These are phyloP conservation scores for Cymbopogon citratus DNA, from an alignment of 176 grass and related monocot species.

Conservation along the genomic window DNA sequence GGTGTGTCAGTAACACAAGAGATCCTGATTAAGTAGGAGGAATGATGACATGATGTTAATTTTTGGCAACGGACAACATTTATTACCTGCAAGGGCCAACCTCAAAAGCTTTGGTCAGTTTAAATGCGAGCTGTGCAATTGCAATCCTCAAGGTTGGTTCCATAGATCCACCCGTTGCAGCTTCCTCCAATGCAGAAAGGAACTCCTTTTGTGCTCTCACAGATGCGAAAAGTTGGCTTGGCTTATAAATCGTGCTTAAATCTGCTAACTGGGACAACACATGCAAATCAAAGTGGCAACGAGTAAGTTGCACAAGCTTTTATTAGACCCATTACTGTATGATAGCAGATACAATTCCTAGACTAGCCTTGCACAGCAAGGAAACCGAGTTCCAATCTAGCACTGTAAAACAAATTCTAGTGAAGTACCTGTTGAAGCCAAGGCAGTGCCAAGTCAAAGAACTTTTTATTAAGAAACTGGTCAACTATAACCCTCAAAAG, in stretches of 20 bases:
- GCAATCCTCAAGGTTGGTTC: conserved; percentile 55
- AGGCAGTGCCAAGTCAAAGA: conserved; percentile 51
- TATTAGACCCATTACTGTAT: background rate
- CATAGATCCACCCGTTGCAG: conserved; percentile 29
- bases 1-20: conserved; percentile 5
- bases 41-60: background rate
- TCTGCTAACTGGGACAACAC: conserved; percentile 52
- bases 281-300: conserved; percentile 26
- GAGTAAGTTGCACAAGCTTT: conserved; percentile 8
- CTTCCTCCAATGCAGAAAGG: conserved; percentile 62
- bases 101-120: conserved; percentile 61
- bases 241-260: conserved; percentile 66
- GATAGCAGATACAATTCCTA: background rate
- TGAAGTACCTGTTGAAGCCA: conserved; percentile 84
- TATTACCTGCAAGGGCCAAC: conserved; percentile 63
- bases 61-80: background rate
- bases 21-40: background rate
- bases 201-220: conserved; percentile 71
- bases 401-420: background rate
- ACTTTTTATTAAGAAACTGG: conserved; percentile 52
- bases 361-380: background rate
- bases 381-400: background rate
- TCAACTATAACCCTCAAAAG: conserved; percentile 58
- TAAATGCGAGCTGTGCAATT: conserved; percentile 55
- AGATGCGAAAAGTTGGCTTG: conserved; percentile 69